Conservation (phyloP, 139 green algal genomes). For the Chlamydomonas sphaeroides region DNA sequence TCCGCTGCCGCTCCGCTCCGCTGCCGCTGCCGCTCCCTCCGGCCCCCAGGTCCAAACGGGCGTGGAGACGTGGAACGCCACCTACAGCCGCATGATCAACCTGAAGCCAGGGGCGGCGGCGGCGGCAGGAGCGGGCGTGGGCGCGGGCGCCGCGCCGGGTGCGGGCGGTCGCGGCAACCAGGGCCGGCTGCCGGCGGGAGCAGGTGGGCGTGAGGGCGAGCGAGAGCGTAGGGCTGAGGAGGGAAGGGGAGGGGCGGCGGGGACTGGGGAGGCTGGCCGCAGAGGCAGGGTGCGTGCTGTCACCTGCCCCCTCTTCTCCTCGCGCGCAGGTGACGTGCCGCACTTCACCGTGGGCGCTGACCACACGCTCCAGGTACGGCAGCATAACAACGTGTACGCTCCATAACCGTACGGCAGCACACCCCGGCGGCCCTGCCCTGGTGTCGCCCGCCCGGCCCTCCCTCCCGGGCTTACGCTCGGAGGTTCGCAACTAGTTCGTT, state of each 20-base stretch:
- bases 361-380: constrained; percentile 56
- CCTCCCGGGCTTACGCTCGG: no score
- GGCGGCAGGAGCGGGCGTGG: not conserved
- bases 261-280: no score
- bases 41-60: not conserved
- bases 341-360: constrained; percentile 55
- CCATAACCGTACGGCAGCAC: not conserved
- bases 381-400: no score
- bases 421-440: not conserved
- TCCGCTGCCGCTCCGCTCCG: no score
- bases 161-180: constrained; percentile 6
- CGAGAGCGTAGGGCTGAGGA: no score
- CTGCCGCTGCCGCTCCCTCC: no score
- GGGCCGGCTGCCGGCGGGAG: no score
- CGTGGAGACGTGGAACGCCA: constrained; percentile 31
- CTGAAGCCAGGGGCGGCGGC: not conserved
- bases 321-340: not conserved
- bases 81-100: constrained; percentile 29
- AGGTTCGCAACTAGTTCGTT: no score
- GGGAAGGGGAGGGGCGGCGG: no score
- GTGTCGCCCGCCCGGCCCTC: not conserved
- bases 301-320: no score
- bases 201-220: no score
- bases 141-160: not conserved
- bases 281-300: no score